A percentile compares a stretch with the other conserved stretches of the same genome.
Evolutionary conservation across 768 basidiomycete genomes (phyloP).

Genomic region (Trichaptum fuscoviolaceum): DNA sequence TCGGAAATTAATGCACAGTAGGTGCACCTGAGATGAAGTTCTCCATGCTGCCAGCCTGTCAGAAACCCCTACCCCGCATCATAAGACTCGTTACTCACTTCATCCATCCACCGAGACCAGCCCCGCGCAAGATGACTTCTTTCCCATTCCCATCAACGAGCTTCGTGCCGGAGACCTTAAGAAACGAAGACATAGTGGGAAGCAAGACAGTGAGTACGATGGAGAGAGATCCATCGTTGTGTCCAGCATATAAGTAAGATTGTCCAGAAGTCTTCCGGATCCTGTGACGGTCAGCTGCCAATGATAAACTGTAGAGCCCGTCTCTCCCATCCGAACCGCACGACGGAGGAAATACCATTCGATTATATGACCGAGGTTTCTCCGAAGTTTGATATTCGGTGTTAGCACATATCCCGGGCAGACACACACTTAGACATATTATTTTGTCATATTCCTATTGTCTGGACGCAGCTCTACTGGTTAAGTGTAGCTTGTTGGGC

Average conservation of each 20-base stretch:
- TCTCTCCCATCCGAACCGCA: not conserved
- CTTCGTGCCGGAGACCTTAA: conserved; percentile 22
- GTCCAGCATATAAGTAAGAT: not conserved
- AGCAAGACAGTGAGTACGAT: not conserved
- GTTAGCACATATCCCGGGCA: not conserved
- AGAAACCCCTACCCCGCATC: conserved; percentile 2
- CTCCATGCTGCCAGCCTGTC: conserved; percentile 13
- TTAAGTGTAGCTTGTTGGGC: conserved; percentile 5
- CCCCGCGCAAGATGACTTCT: conserved; percentile 27
- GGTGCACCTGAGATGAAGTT: conserved; percentile 20
- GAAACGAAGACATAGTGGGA: conserved; percentile 11
- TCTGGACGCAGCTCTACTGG: not conserved
- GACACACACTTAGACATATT: not conserved
- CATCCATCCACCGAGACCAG: conserved; percentile 37
- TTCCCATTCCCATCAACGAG: conserved; percentile 23
- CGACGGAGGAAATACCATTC: not conserved
- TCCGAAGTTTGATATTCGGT: not conserved
- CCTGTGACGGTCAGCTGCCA: not conserved
- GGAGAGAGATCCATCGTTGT: not conserved
- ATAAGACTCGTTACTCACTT: conserved; percentile 24
- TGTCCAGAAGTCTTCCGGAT: not conserved
- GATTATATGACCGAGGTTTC: not conserved
- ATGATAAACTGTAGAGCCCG: not conserved
- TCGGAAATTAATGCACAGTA: not conserved
- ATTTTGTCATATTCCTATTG: not conserved